Percentiles rank a stretch among this genome's conserved stretches.
Conservation (phyloP, 768 basidiomycete species). For the Suillus subalutaceus region DNA sequence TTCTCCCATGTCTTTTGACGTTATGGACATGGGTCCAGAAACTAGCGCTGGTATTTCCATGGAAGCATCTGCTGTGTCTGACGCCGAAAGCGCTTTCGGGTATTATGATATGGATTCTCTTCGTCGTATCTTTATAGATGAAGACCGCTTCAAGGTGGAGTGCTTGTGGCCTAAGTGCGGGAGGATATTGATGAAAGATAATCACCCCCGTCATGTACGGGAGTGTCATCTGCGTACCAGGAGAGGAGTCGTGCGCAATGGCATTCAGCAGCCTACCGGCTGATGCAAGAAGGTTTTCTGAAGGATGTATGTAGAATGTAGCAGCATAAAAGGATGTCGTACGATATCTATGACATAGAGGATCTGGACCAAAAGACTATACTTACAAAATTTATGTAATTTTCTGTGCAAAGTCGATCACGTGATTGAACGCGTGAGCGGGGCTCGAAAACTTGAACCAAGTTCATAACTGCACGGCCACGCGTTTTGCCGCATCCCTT, state of each 20-base stretch:
- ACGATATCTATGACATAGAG: not conserved
- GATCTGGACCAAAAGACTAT: too few relatives aligned
- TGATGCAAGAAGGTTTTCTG: not conserved
- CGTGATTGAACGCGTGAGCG: constrained; percentile 30
- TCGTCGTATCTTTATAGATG: constrained; percentile 4
- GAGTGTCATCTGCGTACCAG: not conserved
- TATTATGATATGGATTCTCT: not conserved
- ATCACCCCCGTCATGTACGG: constrained; percentile 2
- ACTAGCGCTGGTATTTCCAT: not conserved
- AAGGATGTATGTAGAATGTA: not conserved
- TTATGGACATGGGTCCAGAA: too few relatives aligned
- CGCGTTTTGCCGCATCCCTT: constrained; percentile 6
- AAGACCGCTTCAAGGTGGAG: not conserved
- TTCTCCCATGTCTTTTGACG: not conserved
- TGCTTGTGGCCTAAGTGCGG: constrained; percentile 2
- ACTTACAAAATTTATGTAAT: too few relatives aligned
- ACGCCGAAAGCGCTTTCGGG: not conserved
- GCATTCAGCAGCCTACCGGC: too few relatives aligned
- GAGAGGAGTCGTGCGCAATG: not conserved
- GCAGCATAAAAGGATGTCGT: not conserved
- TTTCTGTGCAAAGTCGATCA: not conserved
- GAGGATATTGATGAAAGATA: constrained; percentile 5
- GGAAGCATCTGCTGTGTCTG: not conserved
- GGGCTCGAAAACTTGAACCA: constrained; percentile 19
- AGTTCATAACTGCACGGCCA: not conserved